A percentile compares a stretch with the other conserved stretches of the same genome.
Evolutionary conservation across 768 basidiomycete genomes (phyloP).

Genomic region (Suillus cothurnatus): DNA sequence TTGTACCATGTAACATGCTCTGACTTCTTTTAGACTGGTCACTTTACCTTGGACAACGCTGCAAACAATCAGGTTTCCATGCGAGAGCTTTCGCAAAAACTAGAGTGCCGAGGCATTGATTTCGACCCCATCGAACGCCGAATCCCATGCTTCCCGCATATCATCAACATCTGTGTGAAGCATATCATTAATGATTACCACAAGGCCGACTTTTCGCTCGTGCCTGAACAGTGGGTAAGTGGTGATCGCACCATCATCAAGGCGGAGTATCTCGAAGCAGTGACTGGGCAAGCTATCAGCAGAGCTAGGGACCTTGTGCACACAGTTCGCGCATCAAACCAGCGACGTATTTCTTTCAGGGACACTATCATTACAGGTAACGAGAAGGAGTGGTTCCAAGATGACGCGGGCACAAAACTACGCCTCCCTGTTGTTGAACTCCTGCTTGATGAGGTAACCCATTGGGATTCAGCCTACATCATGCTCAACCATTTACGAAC

Average conservation of each 20-base stretch:
- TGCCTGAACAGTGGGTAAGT: neutral
- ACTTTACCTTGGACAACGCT: neutral
- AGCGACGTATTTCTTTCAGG: neutral
- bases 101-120: neutral
- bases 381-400: too few relatives aligned
- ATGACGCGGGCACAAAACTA: neutral
- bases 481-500: slow-evolving; percentile 29
- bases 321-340: neutral
- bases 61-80: neutral
- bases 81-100: neutral
- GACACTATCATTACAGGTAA: slow-evolving; percentile 8
- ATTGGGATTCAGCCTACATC: slow-evolving; percentile 41
- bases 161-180: neutral
- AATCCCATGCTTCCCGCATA: neutral
- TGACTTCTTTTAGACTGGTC: neutral
- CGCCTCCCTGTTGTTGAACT: slow-evolving; percentile 1
- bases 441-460: slow-evolving; percentile 36
- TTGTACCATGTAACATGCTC: too few relatives aligned
- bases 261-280: neutral
- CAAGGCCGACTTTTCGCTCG: neutral
- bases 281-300: neutral
- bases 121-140: neutral
- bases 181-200: neutral
- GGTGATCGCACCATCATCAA: neutral
- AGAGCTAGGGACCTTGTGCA: neutral